Evolutionary conservation across 768 basidiomycete genomes (phyloP).

Genomic region (Leucocoprinus birnbaumii): DNA sequence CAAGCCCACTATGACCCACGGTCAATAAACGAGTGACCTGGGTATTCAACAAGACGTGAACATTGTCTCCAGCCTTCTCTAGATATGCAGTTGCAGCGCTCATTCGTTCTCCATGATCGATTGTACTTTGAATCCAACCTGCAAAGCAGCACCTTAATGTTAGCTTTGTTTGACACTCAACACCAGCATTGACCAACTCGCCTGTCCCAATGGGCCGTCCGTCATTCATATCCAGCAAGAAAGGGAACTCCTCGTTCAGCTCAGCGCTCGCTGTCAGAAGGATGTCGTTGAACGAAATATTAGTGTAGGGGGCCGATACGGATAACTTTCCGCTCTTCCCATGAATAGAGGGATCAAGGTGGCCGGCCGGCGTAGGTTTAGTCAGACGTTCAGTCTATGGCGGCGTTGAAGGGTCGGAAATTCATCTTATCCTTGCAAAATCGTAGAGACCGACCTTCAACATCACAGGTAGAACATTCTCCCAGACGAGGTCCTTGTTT

Average conservation of each 20-base stretch:
- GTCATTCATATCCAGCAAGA: constrained; percentile 5
- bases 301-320: constrained; percentile 18
- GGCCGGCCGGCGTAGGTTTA: too few species aligned
- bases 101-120: constrained; percentile 10
- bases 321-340: not conserved
- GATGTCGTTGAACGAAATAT: constrained; percentile 6
- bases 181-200: not conserved
- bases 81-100: constrained; percentile 15
- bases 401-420: too few species aligned
- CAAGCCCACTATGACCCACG: not conserved
- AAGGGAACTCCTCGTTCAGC: constrained; percentile 3
- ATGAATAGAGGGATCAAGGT: not conserved
- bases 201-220: constrained; percentile 10
- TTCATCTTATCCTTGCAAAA: too few species aligned
- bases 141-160: not conserved
- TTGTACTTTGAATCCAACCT: constrained; percentile 12
- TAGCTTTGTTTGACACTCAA: not conserved
- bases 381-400: too few species aligned
- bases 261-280: not conserved
- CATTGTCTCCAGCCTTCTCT: not conserved
- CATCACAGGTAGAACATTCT: constrained; percentile 10
- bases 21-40: constrained; percentile 11
- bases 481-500: constrained; percentile 11
- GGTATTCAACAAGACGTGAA: constrained; percentile 12
- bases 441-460: constrained; percentile 2